These are phyloP conservation scores for Daldinia childiae DNA, from an alignment of 495 filamentous ascomycete species.

Conservation along the genomic window DNA sequence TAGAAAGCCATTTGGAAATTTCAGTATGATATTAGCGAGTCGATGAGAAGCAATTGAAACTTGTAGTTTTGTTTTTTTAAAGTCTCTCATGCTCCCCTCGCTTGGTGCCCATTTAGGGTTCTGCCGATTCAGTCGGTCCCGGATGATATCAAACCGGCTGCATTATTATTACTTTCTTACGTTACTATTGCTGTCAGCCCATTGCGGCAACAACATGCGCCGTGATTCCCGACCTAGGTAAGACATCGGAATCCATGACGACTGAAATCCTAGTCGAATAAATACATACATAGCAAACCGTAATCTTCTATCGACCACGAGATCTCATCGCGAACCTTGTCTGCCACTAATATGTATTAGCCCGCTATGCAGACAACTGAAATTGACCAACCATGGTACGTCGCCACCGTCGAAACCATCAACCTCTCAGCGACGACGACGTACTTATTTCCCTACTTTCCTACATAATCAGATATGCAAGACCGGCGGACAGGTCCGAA, in stretches of 20 bases:
- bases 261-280: background rate
- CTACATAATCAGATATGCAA: constrained; percentile 6
- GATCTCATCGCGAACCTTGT: background rate
- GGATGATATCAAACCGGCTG: background rate
- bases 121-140: background rate
- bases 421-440: background rate
- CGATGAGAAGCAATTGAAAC: background rate
- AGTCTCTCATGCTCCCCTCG: background rate
- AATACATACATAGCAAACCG: too few relatives aligned
- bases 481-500: constrained; percentile 19
- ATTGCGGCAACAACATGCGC: background rate
- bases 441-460: background rate
- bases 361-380: background rate
- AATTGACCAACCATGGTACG: background rate
- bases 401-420: background rate
- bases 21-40: background rate
- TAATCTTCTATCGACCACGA: background rate
- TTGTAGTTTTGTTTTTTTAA: too few relatives aligned
- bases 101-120: background rate
- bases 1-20: background rate
- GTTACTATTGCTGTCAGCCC: background rate
- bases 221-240: background rate
- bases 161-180: background rate
- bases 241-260: background rate
- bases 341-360: background rate